These are phyloP conservation scores for Syzygium aqueum DNA, from an alignment of 345 rosid genomes.

Conservation along the genomic window DNA sequence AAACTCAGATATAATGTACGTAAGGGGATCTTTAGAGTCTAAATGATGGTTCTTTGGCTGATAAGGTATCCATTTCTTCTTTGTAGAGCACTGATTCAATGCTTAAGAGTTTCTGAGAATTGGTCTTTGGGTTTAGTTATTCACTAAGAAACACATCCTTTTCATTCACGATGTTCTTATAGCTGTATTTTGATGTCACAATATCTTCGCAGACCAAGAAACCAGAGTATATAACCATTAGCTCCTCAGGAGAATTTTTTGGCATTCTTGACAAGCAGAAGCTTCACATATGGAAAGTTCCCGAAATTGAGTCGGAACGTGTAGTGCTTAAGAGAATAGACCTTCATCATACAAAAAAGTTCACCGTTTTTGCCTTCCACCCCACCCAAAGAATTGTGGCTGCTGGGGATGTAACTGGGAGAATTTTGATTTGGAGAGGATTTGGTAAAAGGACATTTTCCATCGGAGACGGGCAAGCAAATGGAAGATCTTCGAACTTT, in stretches of 20 bases:
- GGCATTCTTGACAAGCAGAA: slow-evolving; percentile 51
- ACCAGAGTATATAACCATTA: slow-evolving; percentile 46
- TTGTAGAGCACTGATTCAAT: background rate
- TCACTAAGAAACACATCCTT: background rate
- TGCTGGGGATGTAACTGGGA: slow-evolving; percentile 89
- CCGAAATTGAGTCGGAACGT: slow-evolving; percentile 36
- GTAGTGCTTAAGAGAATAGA: slow-evolving; percentile 39
- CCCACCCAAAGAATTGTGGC: slow-evolving; percentile 71
- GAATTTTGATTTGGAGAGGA: slow-evolving; percentile 88
- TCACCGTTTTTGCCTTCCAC: slow-evolving; percentile 71
- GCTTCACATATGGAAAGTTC: slow-evolving; percentile 67
- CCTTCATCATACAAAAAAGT: slow-evolving; percentile 72
- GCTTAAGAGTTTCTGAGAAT: background rate
- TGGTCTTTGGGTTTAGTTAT: background rate
- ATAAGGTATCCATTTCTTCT: background rate
- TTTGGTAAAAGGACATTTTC: slow-evolving; percentile 52
- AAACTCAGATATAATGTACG: background rate
- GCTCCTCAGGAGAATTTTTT: slow-evolving; percentile 56
- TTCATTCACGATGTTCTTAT: background rate
- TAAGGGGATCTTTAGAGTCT: background rate
- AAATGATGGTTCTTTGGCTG: background rate
- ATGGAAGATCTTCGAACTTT: slow-evolving; percentile 12
- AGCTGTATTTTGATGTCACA: background rate
- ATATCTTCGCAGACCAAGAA: slow-evolving; percentile 40
- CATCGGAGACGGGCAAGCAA: slow-evolving; percentile 9